Evolutionary conservation across 2,329 filamentous ascomycete genomes (phyloP), one percentile per base, ranked within the genome.

Genomic region (Alternaria metachromatica): DNA sequence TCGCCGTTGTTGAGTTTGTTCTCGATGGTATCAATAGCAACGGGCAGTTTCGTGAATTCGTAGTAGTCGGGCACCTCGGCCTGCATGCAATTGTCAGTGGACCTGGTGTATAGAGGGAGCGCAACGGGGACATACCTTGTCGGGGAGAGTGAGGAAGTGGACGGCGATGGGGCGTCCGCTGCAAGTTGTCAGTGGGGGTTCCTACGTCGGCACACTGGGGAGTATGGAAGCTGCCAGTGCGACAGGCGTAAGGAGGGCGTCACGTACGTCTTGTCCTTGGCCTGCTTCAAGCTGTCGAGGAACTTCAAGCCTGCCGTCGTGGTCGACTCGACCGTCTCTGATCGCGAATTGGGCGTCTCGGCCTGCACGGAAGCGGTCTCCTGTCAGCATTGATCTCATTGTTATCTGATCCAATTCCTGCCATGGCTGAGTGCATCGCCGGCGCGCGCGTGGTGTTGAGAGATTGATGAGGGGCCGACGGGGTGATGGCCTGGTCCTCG

Each of bases 221-320:
- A 46, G 28, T 18, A 23, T 25, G 44, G 45, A 45, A 50, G 63
- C 44, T 58, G 62, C 43, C 44, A 45, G 43, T 48, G 48, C 26
- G 28, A 55, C 44, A 25, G 60, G 48, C 21, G 45, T 49, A 10
- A 49, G 15, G 15, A 48, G 58, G 25, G 61, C 63, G 68, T 64
- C 62, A 84, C 87, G 74, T 85, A 95, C 92, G 87, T 92, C 83
- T 96, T 96, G 80, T 96, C 93, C 66, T 89, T 88, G 21, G 92
- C 93, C 68, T 88, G 86, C 72, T 90, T 90, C 75, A 97, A 87
- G 75, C 90, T 89, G 58, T 92, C 89, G 48, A 96, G 82, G 74
- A 96, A 92, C 69, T 86, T 87, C 72, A 92, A 82, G 41, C 93
- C 93, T 73, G 89, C 87, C 59, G 89, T 86, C 13, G 89, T 90